These are phyloP conservation scores for Bauhinia variegata DNA, from an alignment of 306 rosid genomes.

Conservation along the genomic window DNA sequence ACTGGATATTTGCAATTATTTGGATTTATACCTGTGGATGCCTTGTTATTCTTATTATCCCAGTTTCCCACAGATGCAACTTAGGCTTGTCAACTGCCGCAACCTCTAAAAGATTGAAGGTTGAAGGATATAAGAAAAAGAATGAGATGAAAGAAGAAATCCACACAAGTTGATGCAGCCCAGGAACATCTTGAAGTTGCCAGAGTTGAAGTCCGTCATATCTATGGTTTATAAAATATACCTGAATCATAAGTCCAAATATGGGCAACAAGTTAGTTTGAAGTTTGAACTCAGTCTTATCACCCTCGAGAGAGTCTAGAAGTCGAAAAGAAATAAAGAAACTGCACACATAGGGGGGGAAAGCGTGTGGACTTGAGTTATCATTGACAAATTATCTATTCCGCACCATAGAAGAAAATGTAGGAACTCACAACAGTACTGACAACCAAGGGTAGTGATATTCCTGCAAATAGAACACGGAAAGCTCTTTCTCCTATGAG, in stretches of 20 bases:
- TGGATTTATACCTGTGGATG: conserved; percentile 82
- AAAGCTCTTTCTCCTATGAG: conserved; percentile 84
- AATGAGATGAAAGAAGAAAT: conserved; percentile 80
- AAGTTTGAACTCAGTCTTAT: conserved; percentile 26
- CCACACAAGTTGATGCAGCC: conserved; percentile 83
- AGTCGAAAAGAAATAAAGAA: conserved; percentile 19
- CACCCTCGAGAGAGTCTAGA: not conserved
- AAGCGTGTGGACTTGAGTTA: not conserved
- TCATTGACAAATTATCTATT: conserved; percentile 1
- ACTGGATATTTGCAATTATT: conserved; percentile 5
- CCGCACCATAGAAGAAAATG: conserved; percentile 17
- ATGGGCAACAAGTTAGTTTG: conserved; percentile 30
- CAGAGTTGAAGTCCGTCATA: conserved; percentile 92
- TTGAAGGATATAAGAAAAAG: conserved; percentile 86
- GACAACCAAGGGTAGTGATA: conserved; percentile 86
- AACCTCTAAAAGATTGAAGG: conserved; percentile 91
- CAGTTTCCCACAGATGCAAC: conserved; percentile 97
- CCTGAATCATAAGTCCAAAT: conserved; percentile 60
- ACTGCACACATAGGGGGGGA: not conserved
- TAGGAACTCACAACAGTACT: conserved; percentile 76
- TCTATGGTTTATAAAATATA: conserved; percentile 90
- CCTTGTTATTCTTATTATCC: conserved; percentile 92
- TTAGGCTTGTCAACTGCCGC: conserved; percentile 99
- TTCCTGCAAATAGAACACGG: conserved; percentile 95
- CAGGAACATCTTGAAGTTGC: conserved; percentile 74